Conservation (phyloP, 768 basidiomycete species). For the Boletus vermiculosoides region DNA sequence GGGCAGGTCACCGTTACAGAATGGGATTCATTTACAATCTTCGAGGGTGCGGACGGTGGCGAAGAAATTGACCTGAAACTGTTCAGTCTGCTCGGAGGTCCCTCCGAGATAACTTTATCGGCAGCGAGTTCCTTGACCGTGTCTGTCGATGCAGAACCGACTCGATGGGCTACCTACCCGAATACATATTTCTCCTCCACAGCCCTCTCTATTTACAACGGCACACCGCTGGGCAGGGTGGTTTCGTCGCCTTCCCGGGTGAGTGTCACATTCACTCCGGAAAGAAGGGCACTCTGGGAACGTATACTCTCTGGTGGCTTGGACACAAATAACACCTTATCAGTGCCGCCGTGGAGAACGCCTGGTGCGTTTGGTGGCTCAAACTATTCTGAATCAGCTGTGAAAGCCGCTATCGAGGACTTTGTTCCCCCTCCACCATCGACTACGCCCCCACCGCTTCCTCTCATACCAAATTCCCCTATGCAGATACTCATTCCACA, state of each 20-base stretch:
- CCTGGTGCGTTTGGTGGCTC: conserved; percentile 16
- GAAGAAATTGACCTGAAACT: conserved; percentile 35
- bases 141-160: conserved; percentile 1
- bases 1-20: not conserved
- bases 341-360: conserved; percentile 25
- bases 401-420: conserved; percentile 10
- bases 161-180: conserved; percentile 66
- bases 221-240: conserved; percentile 32
- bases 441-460: conserved; percentile 34
- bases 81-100: not conserved
- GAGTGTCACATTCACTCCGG: conserved; percentile 35
- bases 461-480: conserved; percentile 18
- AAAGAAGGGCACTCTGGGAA: conserved; percentile 43
- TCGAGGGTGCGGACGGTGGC: conserved; percentile 36
- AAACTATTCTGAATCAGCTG: not conserved
- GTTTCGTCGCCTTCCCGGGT: conserved; percentile 27
- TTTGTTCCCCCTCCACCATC: conserved; percentile 35
- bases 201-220: conserved; percentile 52
- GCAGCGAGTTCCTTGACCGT: not conserved
- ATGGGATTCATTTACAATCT: conserved; percentile 36
- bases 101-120: conserved; percentile 6
- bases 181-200: conserved; percentile 55
- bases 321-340: not conserved
- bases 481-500: not conserved
- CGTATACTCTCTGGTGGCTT: conserved; percentile 29